Conservation (phyloP, 768 basidiomycete species). For the Cystofilobasidium macerans region DNA sequence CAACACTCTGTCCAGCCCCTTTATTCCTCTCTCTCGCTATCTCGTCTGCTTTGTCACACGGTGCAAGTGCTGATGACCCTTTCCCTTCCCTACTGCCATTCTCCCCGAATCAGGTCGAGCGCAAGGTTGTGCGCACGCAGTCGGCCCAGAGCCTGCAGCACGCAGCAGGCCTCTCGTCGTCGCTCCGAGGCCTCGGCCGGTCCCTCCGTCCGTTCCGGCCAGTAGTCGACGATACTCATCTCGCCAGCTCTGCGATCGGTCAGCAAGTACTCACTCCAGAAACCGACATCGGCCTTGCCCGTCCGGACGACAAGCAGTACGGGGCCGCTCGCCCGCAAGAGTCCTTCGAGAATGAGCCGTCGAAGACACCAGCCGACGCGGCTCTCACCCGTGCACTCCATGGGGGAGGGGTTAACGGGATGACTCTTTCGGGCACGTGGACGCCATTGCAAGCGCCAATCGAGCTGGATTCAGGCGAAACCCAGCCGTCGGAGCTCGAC, state of each 20-base stretch:
- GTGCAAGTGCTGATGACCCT: not conserved
- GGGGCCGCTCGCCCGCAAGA: no score
- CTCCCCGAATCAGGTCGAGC: conserved; percentile 3
- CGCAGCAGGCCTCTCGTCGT: not conserved
- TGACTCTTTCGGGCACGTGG: not conserved
- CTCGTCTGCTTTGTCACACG: not conserved
- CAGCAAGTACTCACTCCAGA: no score
- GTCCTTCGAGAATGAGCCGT: no score
- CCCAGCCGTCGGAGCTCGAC: no score
- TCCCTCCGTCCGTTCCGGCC: not conserved
- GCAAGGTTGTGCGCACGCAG: conserved; percentile 14
- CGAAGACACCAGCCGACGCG: no score
- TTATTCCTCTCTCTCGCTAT: conserved; percentile 42
- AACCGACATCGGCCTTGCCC: no score
- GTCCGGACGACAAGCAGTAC: no score
- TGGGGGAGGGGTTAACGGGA: not conserved
- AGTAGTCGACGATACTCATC: not conserved
- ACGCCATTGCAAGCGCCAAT: not conserved
- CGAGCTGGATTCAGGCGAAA: no score
- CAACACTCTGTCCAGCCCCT: no score
- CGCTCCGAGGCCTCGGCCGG: not conserved
- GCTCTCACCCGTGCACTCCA: no score
- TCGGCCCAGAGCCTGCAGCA: conserved; percentile 14
- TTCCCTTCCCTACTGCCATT: no score
- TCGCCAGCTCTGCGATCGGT: not conserved